Base-by-base conservation (phyloP, 768 basidiomycete genomes). In the Lepiota venenata region DNA sequence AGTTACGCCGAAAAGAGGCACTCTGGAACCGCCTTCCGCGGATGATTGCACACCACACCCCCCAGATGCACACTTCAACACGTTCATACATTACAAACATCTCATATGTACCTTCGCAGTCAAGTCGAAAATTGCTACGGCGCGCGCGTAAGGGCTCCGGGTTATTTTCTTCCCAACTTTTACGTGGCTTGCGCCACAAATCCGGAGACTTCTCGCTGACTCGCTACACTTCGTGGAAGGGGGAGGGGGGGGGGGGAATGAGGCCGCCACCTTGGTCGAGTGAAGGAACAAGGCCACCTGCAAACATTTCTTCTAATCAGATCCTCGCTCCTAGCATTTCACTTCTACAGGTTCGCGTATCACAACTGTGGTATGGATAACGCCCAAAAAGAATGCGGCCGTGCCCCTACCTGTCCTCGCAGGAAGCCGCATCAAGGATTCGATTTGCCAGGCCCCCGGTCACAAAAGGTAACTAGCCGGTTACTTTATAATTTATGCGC, bases 101-200 rank as follows among this genome's bases (percentile, higher is more conserved):
- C 60, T 64, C 57, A 47, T 58, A 61, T 48, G 56, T 53, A 51
- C 51, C 66, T 64, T 61, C 58, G 56, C 59, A 55, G 43, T 64
- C 63, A 65, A 8, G 63, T 63, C 57, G 57, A 63, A 59, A 65
- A 61, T 63, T 64, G 60, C 64, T 66, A 60, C 65, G 61, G 55
- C 61, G 59, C 47, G 59, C 47, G 60, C 63, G 60, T 65, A 66
- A 69, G 69, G 64, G 22, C 39, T 49, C 27, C n/a, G 11, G 39
- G 22, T 38, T 39, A 49, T 21, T 39, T 49, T 38, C 37, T 15
- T 45, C 51, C 60, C 61, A 59, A 52, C 39, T 50, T 65, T 74
- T 75, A 74, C 74, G 74, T 76, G 64, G n/a, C n/a, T 63, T 60
- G 72, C 73, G 73, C 72, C 74, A 72, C 74, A 72, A 65, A 67